A percentile compares a stretch with the other conserved stretches of the same genome.
Conservation (phyloP, 2,329 filamentous ascomycete genomes). For the Sclerotinia spermophila region DNA sequence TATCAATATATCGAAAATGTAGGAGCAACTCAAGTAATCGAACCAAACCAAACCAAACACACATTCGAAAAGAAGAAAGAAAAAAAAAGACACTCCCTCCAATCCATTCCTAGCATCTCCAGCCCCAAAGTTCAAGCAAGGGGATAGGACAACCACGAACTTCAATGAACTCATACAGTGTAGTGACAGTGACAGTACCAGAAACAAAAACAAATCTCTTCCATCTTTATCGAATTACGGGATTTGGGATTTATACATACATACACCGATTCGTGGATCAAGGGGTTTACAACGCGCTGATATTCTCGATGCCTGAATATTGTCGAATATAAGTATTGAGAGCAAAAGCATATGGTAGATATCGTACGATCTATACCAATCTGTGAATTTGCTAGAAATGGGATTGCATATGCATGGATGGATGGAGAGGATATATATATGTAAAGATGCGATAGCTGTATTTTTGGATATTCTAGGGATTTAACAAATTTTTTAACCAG, state of each 20-base stretch:
- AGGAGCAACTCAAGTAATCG: too few relatives aligned
- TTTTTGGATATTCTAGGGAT: not conserved
- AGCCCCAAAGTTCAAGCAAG: not conserved
- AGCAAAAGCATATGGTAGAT: too few relatives aligned
- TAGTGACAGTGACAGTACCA: not conserved
- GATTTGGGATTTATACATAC: not conserved
- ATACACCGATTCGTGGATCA: too few relatives aligned
- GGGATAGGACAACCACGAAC: not conserved
- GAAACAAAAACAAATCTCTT: not conserved
- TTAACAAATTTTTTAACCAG: too few relatives aligned
- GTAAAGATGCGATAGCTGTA: not conserved
- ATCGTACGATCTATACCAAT: too few relatives aligned
- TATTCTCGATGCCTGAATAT: not conserved
- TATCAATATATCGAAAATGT: too few relatives aligned
- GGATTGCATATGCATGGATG: not conserved
- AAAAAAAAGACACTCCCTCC: not conserved
- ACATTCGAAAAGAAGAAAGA: too few relatives aligned
- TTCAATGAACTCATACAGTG: too few relatives aligned
- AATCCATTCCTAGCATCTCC: not conserved
- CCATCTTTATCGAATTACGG: not conserved
- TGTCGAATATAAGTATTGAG: too few relatives aligned
- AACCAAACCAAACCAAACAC: too few relatives aligned
- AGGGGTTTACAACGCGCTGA: too few relatives aligned
- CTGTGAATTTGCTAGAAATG: not conserved
- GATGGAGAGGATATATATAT: too few relatives aligned